Evolutionary conservation across 331 rosid species (phyloP).

Genomic region (Prunus yedoensis): DNA sequence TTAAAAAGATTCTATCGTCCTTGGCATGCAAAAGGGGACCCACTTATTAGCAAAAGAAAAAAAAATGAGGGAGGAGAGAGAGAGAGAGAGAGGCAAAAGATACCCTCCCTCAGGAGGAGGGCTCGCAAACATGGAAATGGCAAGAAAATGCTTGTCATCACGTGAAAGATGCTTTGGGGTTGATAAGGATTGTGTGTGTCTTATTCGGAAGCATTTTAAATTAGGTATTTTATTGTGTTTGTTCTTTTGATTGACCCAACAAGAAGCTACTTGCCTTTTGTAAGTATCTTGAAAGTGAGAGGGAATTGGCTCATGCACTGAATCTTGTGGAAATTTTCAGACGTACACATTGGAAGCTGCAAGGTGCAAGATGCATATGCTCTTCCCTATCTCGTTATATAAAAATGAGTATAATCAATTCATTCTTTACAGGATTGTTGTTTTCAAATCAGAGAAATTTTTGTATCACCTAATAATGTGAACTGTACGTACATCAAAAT

Average conservation of each 20-base stretch:
- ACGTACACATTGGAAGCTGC: neutral
- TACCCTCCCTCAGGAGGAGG: constrained; percentile 43
- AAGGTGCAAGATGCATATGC: neutral
- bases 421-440: neutral
- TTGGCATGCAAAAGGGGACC: neutral
- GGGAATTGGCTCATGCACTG: constrained; percentile 25
- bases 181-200: constrained; percentile 39
- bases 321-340: constrained; percentile 24
- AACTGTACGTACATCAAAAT: too few species aligned
- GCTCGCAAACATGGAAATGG: constrained; percentile 32
- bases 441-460: neutral
- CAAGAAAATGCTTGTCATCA: constrained; percentile 64
- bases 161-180: constrained; percentile 61
- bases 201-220: constrained; percentile 28
- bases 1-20: constrained; percentile 41
- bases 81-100: constrained; percentile 33
- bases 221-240: constrained; percentile 39
- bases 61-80: constrained; percentile 1
- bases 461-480: too few species aligned
- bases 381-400: neutral
- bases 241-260: constrained; percentile 35
- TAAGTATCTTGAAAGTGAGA: constrained; percentile 29
- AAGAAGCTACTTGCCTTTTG: constrained; percentile 3
- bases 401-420: neutral
- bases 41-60: constrained; percentile 1